Conservation (phyloP, 345 rosid species). For the Brassica napus region DNA sequence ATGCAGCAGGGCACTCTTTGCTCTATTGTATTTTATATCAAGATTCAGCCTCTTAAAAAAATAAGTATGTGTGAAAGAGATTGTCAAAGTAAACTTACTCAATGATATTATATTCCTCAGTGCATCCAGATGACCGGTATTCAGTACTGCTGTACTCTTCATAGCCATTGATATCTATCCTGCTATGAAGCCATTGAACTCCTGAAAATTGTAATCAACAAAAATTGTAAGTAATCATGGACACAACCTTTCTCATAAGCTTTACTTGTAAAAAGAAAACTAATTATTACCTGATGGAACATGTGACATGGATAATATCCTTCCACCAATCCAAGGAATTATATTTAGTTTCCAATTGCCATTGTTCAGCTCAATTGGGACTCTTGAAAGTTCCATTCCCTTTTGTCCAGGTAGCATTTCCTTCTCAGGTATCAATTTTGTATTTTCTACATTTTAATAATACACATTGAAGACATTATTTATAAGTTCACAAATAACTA, state of each 20-base stretch:
- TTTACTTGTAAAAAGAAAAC: background rate
- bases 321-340: constrained; percentile 94
- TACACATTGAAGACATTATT: background rate
- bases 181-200: constrained; percentile 88
- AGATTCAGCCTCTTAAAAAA: background rate
- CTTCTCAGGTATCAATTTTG: constrained; percentile 58
- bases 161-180: constrained; percentile 73
- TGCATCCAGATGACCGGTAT: constrained; percentile 89
- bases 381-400: constrained; percentile 64
- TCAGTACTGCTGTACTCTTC: constrained; percentile 86
- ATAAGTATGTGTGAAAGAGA: background rate
- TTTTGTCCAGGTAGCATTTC: constrained; percentile 56
- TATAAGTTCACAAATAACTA: background rate
- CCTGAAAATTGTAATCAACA: constrained; percentile 46
- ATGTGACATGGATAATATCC: constrained; percentile 89
- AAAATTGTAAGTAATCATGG: background rate
- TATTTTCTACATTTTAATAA: constrained; percentile 51
- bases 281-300: constrained; percentile 70
- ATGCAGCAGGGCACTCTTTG: background rate
- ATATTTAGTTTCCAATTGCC: constrained; percentile 71
- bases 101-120: constrained; percentile 70
- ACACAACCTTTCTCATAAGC: background rate
- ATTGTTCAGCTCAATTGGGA: constrained; percentile 63
- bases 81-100: constrained; percentile 50
- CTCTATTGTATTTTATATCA: background rate